phyloP scores from a whole-genome alignment of 805 yeast species.

The Babjeviella inositovora region DNA sequence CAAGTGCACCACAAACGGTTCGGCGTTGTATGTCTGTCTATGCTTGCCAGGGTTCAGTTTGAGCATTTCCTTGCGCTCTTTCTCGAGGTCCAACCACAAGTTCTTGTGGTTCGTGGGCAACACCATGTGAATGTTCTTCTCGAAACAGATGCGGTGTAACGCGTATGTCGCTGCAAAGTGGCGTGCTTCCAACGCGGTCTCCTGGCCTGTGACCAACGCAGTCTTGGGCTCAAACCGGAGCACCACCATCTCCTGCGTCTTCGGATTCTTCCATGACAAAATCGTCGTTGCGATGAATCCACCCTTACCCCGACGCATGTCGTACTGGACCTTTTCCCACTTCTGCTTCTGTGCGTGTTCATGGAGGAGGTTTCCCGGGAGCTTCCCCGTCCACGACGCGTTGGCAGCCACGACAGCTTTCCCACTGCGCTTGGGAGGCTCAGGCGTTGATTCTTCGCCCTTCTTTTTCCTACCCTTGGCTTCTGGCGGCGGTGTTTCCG shows the following conservation, averaged over 20 bases:
- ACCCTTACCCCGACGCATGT: conserved; percentile 28
- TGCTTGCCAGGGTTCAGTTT: conserved; percentile 30
- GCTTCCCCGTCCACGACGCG: conserved; percentile 86
- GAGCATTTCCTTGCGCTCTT: conserved; percentile 30
- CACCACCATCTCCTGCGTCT: conserved; percentile 49
- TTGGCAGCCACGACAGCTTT: conserved; percentile 45
- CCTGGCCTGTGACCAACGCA: conserved; percentile 44
- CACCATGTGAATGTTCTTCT: conserved; percentile 75
- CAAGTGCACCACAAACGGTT: conserved; percentile 63
- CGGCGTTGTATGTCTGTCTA: conserved; percentile 37
- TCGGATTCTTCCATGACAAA: conserved; percentile 65
- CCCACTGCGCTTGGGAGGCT: too few species aligned
- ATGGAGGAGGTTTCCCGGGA: conserved; percentile 74
- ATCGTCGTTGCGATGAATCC: conserved; percentile 56
- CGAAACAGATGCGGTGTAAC: conserved; percentile 60
- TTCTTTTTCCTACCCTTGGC: too few species aligned
- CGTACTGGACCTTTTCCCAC: conserved; percentile 80
- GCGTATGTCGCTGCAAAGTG: conserved; percentile 86
- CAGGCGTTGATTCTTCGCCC: too few species aligned
- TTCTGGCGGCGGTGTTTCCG: too few species aligned
- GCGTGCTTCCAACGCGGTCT: conserved; percentile 78
- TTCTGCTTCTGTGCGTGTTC: conserved; percentile 79
- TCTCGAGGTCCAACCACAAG: conserved; percentile 64
- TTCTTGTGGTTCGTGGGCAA: conserved; percentile 71
- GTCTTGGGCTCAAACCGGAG: conserved; percentile 37